Evolutionary conservation across 2,329 filamentous ascomycete genomes (phyloP), one percentile per base, ranked within the genome.

Genomic region (Zasmidium angulare): DNA sequence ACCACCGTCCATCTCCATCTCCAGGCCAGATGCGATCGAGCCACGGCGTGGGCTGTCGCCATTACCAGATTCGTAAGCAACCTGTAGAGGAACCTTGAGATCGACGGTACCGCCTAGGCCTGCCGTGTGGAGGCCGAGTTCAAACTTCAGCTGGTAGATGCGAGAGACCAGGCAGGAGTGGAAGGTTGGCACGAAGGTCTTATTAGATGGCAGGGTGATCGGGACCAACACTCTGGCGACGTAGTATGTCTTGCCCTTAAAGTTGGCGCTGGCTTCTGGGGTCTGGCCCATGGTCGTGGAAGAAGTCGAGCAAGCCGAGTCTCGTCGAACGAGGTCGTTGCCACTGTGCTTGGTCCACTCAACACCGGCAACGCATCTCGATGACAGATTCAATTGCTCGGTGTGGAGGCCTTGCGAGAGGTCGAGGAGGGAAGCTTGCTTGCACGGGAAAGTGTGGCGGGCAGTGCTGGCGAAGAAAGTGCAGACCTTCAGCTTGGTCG

Each of bases 81-180:
- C 71, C 63, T 82, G 79, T 1, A 82, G 61, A 0, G 79, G 79
- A 0, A 81, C 66, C 55, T 78, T 79, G 46, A 82, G 68, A 7
- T 71, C 69, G 29, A 81, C 56, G 52, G 71, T 66, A 56, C 72
- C 74, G 54, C 77, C 72, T 50, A 78, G 72, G 20, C 77, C 77
- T 0, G 81, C 78, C 0, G 81, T 79, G 65, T 83, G 80, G 52
- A 84, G 79, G 2, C 81, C 79, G 21, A 90, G 73, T 14, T 78
- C 77, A 58, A 90, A 74, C 55, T 85, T 82, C 14, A 91, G 79
- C 2, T 77, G 73, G 71, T 91, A 90, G 19, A 80, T 75, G 54
- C 88, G 81, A n/a, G 84, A 85, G 48, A 86, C 76, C 55, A 90
- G 80, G 71, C 88, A 91, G 43, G 83, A 81, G 76, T 89, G 85